These are phyloP conservation scores for Chaetomium olivaceum DNA, from an alignment of 2,329 filamentous ascomycete species.

Conservation along the genomic window DNA sequence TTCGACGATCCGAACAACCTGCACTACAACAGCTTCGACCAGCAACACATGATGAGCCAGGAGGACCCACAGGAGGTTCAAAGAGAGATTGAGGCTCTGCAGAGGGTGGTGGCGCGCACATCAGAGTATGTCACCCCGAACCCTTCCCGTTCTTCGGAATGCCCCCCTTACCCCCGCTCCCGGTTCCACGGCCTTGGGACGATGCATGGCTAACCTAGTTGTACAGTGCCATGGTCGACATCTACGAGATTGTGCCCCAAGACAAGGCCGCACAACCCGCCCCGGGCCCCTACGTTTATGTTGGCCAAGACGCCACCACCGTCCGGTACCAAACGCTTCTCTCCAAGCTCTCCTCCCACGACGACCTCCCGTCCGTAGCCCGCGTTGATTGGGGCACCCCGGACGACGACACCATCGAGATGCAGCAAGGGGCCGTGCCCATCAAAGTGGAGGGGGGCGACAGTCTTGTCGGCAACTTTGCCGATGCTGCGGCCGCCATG, in stretches of 20 bases:
- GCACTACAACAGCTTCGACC: slow-evolving; percentile 64
- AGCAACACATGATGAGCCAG: slow-evolving; percentile 54
- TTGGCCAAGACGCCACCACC: slow-evolving; percentile 57
- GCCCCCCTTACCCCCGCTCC: slow-evolving; percentile 10
- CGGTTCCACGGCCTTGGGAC: slow-evolving; percentile 11
- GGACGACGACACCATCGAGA: slow-evolving; percentile 52
- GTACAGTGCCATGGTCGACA: slow-evolving; percentile 64
- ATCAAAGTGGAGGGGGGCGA: slow-evolving; percentile 44
- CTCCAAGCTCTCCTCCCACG: slow-evolving; percentile 55
- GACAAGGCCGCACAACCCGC: slow-evolving; percentile 42
- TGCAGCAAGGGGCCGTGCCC: slow-evolving; percentile 42
- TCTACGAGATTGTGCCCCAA: slow-evolving; percentile 64
- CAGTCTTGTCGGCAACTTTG: slow-evolving; percentile 61
- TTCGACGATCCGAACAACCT: slow-evolving; percentile 61
- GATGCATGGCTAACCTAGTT: slow-evolving; percentile 31
- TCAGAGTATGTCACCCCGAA: slow-evolving; percentile 53
- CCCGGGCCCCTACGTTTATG: slow-evolving; percentile 43
- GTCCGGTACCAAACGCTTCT: slow-evolving; percentile 63
- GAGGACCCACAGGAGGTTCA: slow-evolving; percentile 63
- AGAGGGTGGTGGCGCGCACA: slow-evolving; percentile 63
- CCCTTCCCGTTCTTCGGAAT: slow-evolving; percentile 8
- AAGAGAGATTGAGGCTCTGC: slow-evolving; percentile 64
- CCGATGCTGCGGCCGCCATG: slow-evolving; percentile 58
- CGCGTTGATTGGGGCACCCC: slow-evolving; percentile 57
- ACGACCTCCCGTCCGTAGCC: slow-evolving; percentile 47